Evolutionary conservation across 2,329 filamentous ascomycete species (phyloP), one percentile per base, ranked within the genome.

Genomic region (Truncatella angustata): DNA sequence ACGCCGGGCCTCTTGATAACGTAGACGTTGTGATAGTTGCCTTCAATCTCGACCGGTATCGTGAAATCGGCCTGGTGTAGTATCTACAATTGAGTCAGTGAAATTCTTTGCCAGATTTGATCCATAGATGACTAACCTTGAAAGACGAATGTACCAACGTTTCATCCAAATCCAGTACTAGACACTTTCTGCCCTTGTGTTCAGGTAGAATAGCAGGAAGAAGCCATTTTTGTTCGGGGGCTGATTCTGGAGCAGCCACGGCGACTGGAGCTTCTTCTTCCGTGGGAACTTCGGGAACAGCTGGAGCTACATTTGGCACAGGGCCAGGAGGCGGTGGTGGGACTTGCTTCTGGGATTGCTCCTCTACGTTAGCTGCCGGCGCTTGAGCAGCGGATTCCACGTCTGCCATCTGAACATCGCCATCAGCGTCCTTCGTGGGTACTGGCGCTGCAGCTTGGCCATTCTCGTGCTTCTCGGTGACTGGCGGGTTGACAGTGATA

Each of bases 1-100:
- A 99, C 94, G 50, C 94, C 94, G n/a, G 94, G 94, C 64, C 94
- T 85, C 76, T 99, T 99, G 70, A 99, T 99, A 59, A 99, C 94
- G 68, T 99, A 99, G 50, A 99, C 95, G 65, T 99, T 99, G 74
- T 99, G 94, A 68, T 95, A 97, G 70, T 96, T 95, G 52, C 94
- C 94, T 75, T 99, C 94, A 58, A 99, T 99, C 66, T 99, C 94
- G 26, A 99, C 94, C 0, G 94, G 94, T 67, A 99, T 97, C 5
- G 94, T 99, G 68, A 99, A 97, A 72, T 99, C 94, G 53, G 94
- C 94, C 77, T 97, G 93, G 66, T 97, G 92, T 42, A 99, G 80
- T 60, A 97, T 94, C 92, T 97, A 65, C 18, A 5, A 11, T 12
- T 11, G 39, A 28, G 26, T 40, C 12, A 51, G 39, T 21, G 20